A percentile compares a stretch with the other conserved stretches of the same genome.
These are phyloP conservation scores for Amesomyces nigricolor DNA, from an alignment of 2,329 filamentous ascomycete genomes.

Conservation along the genomic window DNA sequence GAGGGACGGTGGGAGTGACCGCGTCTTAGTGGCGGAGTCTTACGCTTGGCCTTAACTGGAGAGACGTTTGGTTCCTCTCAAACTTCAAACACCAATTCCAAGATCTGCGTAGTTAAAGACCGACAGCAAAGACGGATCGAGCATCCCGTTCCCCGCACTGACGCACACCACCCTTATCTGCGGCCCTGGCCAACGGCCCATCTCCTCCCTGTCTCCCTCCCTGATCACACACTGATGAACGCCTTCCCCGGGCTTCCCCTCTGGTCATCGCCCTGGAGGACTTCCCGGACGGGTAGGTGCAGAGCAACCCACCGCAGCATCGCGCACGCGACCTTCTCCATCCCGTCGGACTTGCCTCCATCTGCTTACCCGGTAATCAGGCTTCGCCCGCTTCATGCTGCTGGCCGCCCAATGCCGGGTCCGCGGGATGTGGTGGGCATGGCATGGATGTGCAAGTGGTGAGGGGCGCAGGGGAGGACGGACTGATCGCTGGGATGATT, in stretches of 20 bases:
- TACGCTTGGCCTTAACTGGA: too few relatives aligned
- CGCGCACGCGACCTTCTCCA: not conserved
- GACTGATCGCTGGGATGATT: not conserved
- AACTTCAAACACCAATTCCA: not conserved
- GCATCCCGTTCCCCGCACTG: not conserved
- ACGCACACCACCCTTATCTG: constrained; percentile 5
- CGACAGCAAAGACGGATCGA: too few relatives aligned
- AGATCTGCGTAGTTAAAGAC: not conserved
- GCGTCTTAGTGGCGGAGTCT: too few relatives aligned
- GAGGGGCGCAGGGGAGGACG: too few relatives aligned
- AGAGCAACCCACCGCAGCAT: not conserved
- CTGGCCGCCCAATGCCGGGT: too few relatives aligned
- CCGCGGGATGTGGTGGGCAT: not conserved
- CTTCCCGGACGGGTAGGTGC: constrained; percentile 23
- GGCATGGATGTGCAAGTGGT: not conserved
- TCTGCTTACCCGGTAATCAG: not conserved
- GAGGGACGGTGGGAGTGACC: too few relatives aligned
- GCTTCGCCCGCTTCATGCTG: not conserved
- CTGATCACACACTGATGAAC: not conserved
- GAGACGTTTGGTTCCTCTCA: too few relatives aligned
- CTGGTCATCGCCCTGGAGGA: not conserved
- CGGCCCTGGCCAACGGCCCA: not conserved
- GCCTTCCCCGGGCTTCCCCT: not conserved
- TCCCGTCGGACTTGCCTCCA: constrained; percentile 4
- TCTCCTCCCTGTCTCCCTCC: too few relatives aligned